Base-by-base conservation (phyloP, 768 basidiomycete species). In the Dendrothele bispora region DNA sequence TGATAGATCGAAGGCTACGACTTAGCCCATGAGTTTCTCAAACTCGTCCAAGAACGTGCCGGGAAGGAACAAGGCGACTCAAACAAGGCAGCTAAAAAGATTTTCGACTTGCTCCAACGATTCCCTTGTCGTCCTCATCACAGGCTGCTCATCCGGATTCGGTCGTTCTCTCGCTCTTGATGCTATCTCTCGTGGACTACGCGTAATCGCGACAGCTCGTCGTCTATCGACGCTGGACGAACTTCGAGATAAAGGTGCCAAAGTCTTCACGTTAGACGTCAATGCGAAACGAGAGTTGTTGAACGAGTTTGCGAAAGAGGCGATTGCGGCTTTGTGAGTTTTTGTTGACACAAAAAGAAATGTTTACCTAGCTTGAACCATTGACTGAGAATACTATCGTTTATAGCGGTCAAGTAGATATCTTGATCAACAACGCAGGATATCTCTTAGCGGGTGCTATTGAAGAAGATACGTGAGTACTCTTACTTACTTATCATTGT, bases 201-300 rank as follows among this genome's bases (percentile, higher is more conserved):
- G 59, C 21, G 66, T 67, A 46, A 62, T 66, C 17, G 66, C 66
- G 7, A 65, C 66, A 3, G 57, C 61, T 4, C 59, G 66, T 8
- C 52, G 50, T 7, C 28, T 55, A 18, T 43, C 22, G 15, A 52
- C 59, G 42, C 51, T 64, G 25, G 52, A 49, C 8, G 60, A 58
- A 25, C 45, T 68, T 11, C 51, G 54, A 30, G 49, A 47, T n/a
- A 42, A 43, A 10, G 65, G 64, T 14, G 66, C 66, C 6, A 48
- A 52, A 30, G 46, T 54, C 3, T 35, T 65, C 11, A 49, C 53
- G 18, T 50, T 64, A 20, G 61, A 68, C 49, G 65, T 66, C 6
- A 61, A 54, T 6, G 57, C 52, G 25, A 38, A 54, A 11, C 49
- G 56, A 22, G 56, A 58, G 1, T 39, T 32, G 7, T 48, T 65